phyloP scores from a whole-genome alignment of 805 yeast genomes.

The Ogataea wickerhamii region DNA sequence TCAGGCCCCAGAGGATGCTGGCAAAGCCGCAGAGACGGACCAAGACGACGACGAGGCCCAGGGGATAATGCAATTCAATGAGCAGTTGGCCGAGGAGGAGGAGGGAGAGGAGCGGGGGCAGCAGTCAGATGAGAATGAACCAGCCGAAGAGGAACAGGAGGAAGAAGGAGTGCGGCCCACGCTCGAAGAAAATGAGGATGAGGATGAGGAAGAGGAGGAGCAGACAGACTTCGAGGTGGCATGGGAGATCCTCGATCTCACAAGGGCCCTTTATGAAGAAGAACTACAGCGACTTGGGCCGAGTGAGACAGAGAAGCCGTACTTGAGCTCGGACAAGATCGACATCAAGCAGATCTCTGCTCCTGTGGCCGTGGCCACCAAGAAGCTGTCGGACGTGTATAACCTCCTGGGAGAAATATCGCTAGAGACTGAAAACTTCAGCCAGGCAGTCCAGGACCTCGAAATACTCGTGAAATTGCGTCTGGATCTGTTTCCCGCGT shows the following conservation, averaged over 20 bases:
- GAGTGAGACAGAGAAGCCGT: constrained; percentile 14
- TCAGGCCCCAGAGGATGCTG: constrained; percentile 25
- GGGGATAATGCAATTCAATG: constrained; percentile 21
- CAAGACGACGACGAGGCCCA: constrained; percentile 28
- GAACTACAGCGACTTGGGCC: constrained; percentile 31
- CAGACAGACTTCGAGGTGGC: constrained; percentile 82
- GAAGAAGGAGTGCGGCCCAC: constrained; percentile 17
- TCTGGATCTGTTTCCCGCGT: constrained; percentile 45
- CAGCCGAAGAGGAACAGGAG: constrained; percentile 27
- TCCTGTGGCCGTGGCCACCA: constrained; percentile 36
- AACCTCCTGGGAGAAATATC: constrained; percentile 87
- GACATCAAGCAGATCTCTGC: constrained; percentile 21
- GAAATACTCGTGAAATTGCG: constrained; percentile 53
- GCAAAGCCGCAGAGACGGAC: constrained; percentile 31
- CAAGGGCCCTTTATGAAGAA: constrained; percentile 62
- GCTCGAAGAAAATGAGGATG: constrained; percentile 26
- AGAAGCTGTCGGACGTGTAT: constrained; percentile 67
- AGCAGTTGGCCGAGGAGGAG: constrained; percentile 33
- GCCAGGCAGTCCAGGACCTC: constrained; percentile 72
- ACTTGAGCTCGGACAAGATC: constrained; percentile 20
- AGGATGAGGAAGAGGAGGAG: constrained; percentile 36
- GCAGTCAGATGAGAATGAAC: constrained; percentile 16
- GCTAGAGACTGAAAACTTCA: constrained; percentile 82
- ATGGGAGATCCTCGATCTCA: constrained; percentile 79
- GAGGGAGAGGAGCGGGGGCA: constrained; percentile 29